Evolutionary conservation across 306 rosid species (phyloP).

Genomic region (Vicia sativa): DNA sequence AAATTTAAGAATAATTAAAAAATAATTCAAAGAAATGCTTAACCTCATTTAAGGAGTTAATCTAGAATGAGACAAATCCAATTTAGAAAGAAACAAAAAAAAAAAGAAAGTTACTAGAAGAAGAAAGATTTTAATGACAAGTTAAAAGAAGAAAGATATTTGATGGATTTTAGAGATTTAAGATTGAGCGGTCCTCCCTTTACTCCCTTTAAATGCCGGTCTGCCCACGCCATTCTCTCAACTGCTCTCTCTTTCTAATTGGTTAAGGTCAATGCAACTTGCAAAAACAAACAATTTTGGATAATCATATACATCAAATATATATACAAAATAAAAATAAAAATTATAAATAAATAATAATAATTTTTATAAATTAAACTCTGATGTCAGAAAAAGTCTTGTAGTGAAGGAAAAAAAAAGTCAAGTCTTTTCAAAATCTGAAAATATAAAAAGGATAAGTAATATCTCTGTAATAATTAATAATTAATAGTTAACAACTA

Average conservation of each 20-base stretch:
- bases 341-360: not conserved
- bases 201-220: slow-evolving; percentile 14
- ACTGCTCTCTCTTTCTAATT: not conserved
- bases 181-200: slow-evolving; percentile 8
- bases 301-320: not conserved
- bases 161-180: not conserved
- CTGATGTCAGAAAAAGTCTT: not conserved
- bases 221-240: slow-evolving; percentile 1
- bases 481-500: too few species aligned
- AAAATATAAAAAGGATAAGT: not conserved
- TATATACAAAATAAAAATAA: not conserved
- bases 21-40: too few species aligned
- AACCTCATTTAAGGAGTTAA: too few species aligned
- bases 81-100: too few species aligned
- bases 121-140: too few species aligned
- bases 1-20: too few species aligned
- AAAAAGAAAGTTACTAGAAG: too few species aligned
- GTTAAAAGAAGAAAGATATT: slow-evolving; percentile 3
- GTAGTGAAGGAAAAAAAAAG: not conserved
- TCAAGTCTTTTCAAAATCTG: not conserved
- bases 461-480: slow-evolving; percentile 7
- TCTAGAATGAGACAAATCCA: too few species aligned
- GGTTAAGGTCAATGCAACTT: not conserved
- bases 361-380: not conserved
- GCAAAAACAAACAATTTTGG: not conserved